Evolutionary conservation across 179 eudicot species (phyloP).

Genomic region (Silene noctiflora): DNA sequence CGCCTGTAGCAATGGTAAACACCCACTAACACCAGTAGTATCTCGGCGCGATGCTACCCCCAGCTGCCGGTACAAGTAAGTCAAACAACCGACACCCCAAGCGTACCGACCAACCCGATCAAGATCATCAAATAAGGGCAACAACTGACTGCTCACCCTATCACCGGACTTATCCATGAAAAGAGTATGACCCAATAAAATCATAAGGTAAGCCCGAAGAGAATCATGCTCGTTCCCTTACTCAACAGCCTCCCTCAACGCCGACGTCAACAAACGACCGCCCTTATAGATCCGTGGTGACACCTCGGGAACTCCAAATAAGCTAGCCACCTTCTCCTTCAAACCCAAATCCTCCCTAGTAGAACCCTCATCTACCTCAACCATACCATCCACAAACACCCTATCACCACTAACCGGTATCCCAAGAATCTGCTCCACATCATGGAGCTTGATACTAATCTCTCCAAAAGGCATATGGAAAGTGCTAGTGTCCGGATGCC

Average conservation of each 20-base stretch:
- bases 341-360: no score
- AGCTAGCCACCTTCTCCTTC: not conserved
- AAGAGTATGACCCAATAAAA: not conserved
- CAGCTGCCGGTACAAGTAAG: no score
- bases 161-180: not conserved
- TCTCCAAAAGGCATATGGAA: not conserved
- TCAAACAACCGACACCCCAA: not conserved
- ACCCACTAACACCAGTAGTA: no score
- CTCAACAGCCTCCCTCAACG: not conserved
- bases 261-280: not conserved
- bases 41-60: no score
- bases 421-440: not conserved
- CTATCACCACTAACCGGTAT: not conserved
- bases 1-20: no score
- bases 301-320: not conserved
- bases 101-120: not conserved
- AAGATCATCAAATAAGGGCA: not conserved
- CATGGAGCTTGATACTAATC: not conserved
- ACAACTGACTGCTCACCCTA: not conserved
- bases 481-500: not conserved
- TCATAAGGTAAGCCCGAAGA: not conserved
- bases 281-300: not conserved
- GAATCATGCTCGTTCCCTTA: not conserved
- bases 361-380: not conserved
- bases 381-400: not conserved